Evolutionary conservation across 108 stramenopile genomes (phyloP).

Genomic region (Schizochytrium sp.): DNA sequence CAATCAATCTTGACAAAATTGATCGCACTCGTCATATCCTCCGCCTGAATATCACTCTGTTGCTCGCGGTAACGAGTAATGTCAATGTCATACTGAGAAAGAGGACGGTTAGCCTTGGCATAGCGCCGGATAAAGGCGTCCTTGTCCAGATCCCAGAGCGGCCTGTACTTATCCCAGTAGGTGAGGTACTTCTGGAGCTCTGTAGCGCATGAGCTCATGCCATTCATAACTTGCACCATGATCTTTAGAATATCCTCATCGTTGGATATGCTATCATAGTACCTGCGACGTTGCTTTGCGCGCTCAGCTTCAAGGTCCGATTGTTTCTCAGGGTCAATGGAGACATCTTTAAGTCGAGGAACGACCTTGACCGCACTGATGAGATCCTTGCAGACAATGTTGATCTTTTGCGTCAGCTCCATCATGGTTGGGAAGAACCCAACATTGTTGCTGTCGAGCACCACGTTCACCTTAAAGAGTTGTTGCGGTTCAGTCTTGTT

Average conservation of each 20-base stretch:
- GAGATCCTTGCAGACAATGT: constrained; percentile 55
- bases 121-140: constrained; percentile 46
- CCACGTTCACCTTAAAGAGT: constrained; percentile 44
- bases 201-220: constrained; percentile 48
- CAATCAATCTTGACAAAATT: constrained; percentile 63
- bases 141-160: constrained; percentile 61
- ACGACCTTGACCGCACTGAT: constrained; percentile 42
- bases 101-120: constrained; percentile 47
- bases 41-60: constrained; percentile 41
- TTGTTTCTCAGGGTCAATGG: neutral
- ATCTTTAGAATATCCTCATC: constrained; percentile 57
- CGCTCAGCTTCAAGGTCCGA: neutral
- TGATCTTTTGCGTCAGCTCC: constrained; percentile 49
- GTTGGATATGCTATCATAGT: constrained; percentile 47
- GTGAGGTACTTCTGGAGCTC: constrained; percentile 50
- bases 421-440: constrained; percentile 56
- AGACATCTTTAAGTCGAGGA: constrained; percentile 39
- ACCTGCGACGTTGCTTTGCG: constrained; percentile 18
- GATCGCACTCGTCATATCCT: constrained; percentile 41
- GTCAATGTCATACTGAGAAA: constrained; percentile 44
- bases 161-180: constrained; percentile 39
- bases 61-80: constrained; percentile 40
- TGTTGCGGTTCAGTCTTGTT: constrained; percentile 54
- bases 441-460: constrained; percentile 44
- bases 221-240: constrained; percentile 56